A percentile compares a stretch with the other conserved stretches of the same genome.
These are phyloP conservation scores for Termitomyces sp. DNA, from an alignment of 768 basidiomycete genomes.

Conservation along the genomic window DNA sequence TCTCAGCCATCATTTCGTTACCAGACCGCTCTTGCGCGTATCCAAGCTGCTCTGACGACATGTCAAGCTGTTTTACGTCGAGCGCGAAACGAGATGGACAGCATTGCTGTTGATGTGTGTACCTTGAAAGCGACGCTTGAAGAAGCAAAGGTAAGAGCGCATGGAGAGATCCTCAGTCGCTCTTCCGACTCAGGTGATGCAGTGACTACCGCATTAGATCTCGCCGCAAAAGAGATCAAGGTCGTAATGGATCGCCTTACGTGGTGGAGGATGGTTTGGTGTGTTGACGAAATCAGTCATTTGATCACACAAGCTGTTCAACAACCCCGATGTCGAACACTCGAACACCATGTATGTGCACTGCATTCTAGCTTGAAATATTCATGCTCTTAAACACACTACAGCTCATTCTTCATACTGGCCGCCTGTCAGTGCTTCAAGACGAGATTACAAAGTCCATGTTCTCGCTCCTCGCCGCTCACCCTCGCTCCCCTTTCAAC, in stretches of 20 bases:
- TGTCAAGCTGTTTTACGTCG: conserved; percentile 26
- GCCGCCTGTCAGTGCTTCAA: conserved; percentile 49
- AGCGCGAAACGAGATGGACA: conserved; percentile 28
- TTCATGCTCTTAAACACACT: not conserved
- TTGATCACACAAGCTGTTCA: conserved; percentile 32
- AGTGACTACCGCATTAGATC: conserved; percentile 31
- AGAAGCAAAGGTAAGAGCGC: conserved; percentile 29
- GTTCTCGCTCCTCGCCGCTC: conserved; percentile 33
- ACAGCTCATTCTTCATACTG: conserved; percentile 66
- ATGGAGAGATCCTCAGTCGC: conserved; percentile 32
- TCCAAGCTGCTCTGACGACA: conserved; percentile 35
- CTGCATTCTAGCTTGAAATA: not conserved
- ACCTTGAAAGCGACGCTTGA: conserved; percentile 33
- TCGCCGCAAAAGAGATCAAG: conserved; percentile 32
- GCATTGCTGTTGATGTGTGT: conserved; percentile 27
- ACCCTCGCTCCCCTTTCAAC: conserved; percentile 33
- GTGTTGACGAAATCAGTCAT: conserved; percentile 40
- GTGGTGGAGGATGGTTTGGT: conserved; percentile 42
- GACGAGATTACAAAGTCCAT: conserved; percentile 34
- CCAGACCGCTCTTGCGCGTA: conserved; percentile 32
- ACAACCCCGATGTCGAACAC: conserved; percentile 36
- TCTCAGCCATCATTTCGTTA: conserved; percentile 24
- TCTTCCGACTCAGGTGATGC: conserved; percentile 16
- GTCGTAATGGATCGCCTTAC: conserved; percentile 36
- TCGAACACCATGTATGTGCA: conserved; percentile 45